These are phyloP conservation scores for Calcarisporium arbuscula DNA, from an alignment of 2,329 filamentous ascomycete genomes.

Conservation along the genomic window DNA sequence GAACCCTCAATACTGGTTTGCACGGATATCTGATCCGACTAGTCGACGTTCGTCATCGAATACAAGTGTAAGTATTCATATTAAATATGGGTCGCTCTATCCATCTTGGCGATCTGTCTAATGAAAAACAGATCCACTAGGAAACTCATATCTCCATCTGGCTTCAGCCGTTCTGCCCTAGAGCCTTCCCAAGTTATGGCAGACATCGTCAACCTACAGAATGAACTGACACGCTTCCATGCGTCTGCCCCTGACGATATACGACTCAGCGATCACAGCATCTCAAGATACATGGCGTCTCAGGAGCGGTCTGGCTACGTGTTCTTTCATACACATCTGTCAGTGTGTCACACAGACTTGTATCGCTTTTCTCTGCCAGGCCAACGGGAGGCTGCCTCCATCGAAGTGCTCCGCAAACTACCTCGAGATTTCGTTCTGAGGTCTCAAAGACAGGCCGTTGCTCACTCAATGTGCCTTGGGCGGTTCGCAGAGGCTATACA, in stretches of 20 bases:
- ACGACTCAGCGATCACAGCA: constrained; percentile 27
- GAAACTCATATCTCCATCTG: constrained; percentile 16
- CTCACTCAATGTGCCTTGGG: constrained; percentile 29
- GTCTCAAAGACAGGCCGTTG: constrained; percentile 32
- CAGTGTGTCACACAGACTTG: constrained; percentile 30
- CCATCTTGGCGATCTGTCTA: not conserved
- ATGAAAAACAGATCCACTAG: constrained; percentile 16
- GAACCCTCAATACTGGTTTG: constrained; percentile 20
- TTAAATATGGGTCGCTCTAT: not conserved
- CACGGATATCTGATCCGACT: constrained; percentile 30
- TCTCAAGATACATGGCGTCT: constrained; percentile 22
- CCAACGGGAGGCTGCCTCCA: constrained; percentile 23
- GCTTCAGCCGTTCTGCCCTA: constrained; percentile 13
- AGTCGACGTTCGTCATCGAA: constrained; percentile 29
- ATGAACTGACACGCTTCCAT: constrained; percentile 29
- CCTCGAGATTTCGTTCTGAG: constrained; percentile 28
- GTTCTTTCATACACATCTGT: constrained; percentile 30
- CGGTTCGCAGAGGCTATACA: constrained; percentile 29
- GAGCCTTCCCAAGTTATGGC: constrained; percentile 32
- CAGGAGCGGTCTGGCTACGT: constrained; percentile 27
- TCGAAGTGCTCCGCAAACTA: constrained; percentile 26
- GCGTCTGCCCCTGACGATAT: constrained; percentile 26
- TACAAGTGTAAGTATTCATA: constrained; percentile 29
- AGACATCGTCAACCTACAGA: constrained; percentile 29
- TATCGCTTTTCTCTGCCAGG: constrained; percentile 33